Evolutionary conservation across 805 yeast genomes (phyloP).

Genomic region (Candida wancherniae): DNA sequence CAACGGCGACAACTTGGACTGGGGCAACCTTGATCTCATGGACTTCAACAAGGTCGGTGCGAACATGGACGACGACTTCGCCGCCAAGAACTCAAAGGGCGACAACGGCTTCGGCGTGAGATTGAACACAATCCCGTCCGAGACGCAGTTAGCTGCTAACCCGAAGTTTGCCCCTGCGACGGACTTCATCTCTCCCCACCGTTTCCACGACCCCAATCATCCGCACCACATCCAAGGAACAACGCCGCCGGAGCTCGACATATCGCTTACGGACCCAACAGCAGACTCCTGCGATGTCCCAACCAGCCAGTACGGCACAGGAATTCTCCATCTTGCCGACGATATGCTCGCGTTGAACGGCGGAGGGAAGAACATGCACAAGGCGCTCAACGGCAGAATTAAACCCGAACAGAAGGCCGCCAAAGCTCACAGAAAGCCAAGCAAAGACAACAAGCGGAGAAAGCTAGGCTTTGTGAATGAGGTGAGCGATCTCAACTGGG

Average conservation of each 20-base stretch:
- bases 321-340: constrained; percentile 9
- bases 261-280: constrained; percentile 16
- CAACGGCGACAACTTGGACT: constrained; percentile 27
- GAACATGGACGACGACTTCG: not conserved
- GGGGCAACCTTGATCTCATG: constrained; percentile 12
- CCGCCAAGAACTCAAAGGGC: constrained; percentile 1
- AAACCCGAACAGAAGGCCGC: not conserved
- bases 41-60: not conserved
- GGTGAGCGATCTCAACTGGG: constrained; percentile 50
- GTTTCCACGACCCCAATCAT: constrained; percentile 32
- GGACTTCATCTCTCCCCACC: constrained; percentile 19
- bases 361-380: not conserved
- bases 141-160: constrained; percentile 8
- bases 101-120: constrained; percentile 9
- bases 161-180: no score
- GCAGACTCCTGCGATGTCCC: constrained; percentile 3
- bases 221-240: constrained; percentile 39
- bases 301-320: constrained; percentile 8
- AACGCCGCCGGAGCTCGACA: constrained; percentile 33
- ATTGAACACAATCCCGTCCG: constrained; percentile 16
- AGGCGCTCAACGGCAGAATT: not conserved
- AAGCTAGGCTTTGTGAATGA: constrained; percentile 14
- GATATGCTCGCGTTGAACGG: constrained; percentile 7
- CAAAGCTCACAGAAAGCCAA: constrained; percentile 1
- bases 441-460: constrained; percentile 4